Evolutionary conservation across 306 rosid genomes (phyloP).

Genomic region (Quercus rubra): DNA sequence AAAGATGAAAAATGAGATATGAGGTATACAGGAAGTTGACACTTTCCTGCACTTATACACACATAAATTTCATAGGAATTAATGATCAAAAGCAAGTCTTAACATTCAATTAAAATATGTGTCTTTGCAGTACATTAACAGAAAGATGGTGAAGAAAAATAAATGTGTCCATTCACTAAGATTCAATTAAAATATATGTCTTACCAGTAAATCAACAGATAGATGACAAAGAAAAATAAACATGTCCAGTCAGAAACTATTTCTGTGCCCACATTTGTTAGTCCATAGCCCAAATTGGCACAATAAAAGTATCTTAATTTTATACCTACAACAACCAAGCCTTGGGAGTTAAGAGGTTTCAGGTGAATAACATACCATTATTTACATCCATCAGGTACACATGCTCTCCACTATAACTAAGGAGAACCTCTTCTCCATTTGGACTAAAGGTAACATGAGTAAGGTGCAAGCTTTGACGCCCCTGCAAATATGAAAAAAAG

Average conservation of each 20-base stretch:
- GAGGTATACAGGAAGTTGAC: not conserved
- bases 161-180: not conserved
- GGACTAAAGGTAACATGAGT: constrained; percentile 98
- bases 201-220: no score
- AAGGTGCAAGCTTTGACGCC: constrained; percentile 72
- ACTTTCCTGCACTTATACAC: not conserved
- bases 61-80: not conserved
- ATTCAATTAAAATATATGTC: no score
- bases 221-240: not conserved
- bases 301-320: no score
- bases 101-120: not conserved
- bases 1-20: no score
- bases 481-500: constrained; percentile 44
- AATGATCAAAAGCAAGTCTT: not conserved
- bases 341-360: constrained; percentile 11
- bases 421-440: constrained; percentile 91
- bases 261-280: not conserved
- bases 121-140: not conserved
- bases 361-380: constrained; percentile 49
- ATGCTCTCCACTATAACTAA: constrained; percentile 98
- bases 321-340: no score
- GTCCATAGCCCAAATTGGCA: not conserved
- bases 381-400: constrained; percentile 84
- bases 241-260: not conserved
- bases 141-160: no score